Conservation (phyloP, 768 basidiomycete genomes). For the Collybiopsis confluens region DNA sequence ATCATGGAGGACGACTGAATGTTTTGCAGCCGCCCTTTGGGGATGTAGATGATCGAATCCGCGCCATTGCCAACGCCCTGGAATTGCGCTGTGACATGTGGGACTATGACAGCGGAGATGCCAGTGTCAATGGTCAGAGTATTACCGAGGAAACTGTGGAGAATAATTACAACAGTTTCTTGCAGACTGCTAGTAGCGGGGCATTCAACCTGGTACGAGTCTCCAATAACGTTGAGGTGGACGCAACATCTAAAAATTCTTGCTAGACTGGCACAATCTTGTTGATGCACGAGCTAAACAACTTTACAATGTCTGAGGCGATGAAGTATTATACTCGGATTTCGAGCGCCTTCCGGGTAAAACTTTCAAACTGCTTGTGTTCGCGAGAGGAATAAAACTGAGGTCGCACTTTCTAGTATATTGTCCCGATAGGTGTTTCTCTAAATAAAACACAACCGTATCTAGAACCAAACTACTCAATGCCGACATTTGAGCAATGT, state of each 20-base stretch:
- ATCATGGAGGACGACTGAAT: not conserved
- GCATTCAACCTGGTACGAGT: conserved; percentile 31
- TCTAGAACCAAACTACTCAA: conserved; percentile 22
- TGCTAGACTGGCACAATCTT: conserved; percentile 45
- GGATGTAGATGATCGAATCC: conserved; percentile 75
- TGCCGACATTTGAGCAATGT: not conserved
- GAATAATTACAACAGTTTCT: conserved; percentile 50
- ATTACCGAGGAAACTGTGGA: conserved; percentile 43
- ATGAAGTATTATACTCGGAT: conserved; percentile 44
- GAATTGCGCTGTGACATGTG: conserved; percentile 72
- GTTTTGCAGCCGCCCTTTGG: conserved; percentile 52
- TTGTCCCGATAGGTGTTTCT: conserved; percentile 33
- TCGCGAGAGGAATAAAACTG: too few relatives aligned
- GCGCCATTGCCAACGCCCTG: conserved; percentile 62
- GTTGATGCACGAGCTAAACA: conserved; percentile 55
- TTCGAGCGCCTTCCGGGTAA: conserved; percentile 39
- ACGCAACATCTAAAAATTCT: not conserved
- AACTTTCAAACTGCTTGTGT: too few relatives aligned
- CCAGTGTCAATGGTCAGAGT: conserved; percentile 28
- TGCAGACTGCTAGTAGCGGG: conserved; percentile 40
- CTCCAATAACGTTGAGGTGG: not conserved
- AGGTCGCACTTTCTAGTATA: conserved; percentile 6
- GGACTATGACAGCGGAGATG: conserved; percentile 54
- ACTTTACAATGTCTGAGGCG: conserved; percentile 56
- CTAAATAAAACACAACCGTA: conserved; percentile 29